These are phyloP conservation scores for Cicer cuneatum DNA, from an alignment of 306 rosid genomes.

Conservation along the genomic window DNA sequence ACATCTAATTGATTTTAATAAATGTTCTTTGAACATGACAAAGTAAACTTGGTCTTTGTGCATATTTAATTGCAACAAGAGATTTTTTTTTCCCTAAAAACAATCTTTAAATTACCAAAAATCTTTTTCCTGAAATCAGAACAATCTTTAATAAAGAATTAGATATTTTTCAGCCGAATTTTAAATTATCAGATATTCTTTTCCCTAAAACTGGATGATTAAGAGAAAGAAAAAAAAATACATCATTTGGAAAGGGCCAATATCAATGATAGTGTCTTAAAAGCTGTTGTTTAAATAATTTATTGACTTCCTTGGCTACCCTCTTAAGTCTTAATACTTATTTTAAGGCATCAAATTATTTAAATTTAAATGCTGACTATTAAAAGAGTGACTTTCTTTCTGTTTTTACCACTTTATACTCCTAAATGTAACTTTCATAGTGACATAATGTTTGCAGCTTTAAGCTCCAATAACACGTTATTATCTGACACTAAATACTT, in stretches of 20 bases:
- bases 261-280: not conserved
- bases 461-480: not conserved
- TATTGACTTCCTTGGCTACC: not conserved
- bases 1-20: not conserved
- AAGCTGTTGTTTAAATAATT: not conserved
- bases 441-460: not conserved
- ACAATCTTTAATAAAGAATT: no score
- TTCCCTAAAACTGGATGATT: no score
- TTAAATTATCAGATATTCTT: no score
- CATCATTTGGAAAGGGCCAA: no score
- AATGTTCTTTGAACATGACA: conserved; percentile 8
- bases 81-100: not conserved
- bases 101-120: no score
- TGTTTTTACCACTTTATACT: not conserved
- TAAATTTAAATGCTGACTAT: not conserved
- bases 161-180: no score
- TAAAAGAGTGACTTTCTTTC: not conserved
- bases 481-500: not conserved
- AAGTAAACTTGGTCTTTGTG: not conserved
- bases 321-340: conserved; percentile 1
- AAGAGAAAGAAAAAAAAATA: no score
- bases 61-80: not conserved
- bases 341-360: conserved; percentile 15
- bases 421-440: not conserved
- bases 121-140: no score